Evolutionary conservation across 2,329 filamentous ascomycete species (phyloP).

Genomic region (Incumbomyces lentus): DNA sequence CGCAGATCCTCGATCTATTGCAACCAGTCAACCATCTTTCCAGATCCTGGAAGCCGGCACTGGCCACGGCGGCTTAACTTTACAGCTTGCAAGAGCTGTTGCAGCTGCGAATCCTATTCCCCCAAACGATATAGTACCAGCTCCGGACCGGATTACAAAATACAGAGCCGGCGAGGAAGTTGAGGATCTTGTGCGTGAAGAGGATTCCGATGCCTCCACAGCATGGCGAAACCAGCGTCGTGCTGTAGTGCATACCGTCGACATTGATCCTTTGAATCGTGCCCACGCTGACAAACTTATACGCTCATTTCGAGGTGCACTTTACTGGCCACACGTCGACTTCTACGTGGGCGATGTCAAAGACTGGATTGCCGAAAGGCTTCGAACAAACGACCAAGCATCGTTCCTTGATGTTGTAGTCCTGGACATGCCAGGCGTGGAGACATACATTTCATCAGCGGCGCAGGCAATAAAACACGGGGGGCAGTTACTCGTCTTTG

Average conservation of each 20-base stretch:
- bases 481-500: constrained; percentile 59
- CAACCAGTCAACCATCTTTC: constrained; percentile 35
- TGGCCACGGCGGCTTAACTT: constrained; percentile 68
- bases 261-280: constrained; percentile 53
- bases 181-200: background rate
- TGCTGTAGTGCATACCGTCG: constrained; percentile 66
- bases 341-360: constrained; percentile 61
- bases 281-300: constrained; percentile 55
- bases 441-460: constrained; percentile 39
- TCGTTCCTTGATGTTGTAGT: constrained; percentile 63
- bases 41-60: constrained; percentile 79
- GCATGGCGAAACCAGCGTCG: constrained; percentile 43
- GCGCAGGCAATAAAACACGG: constrained; percentile 49
- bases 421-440: constrained; percentile 60
- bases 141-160: constrained; percentile 8
- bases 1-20: constrained; percentile 33
- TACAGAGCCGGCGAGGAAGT: constrained; percentile 2
- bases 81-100: constrained; percentile 65
- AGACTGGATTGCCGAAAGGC: constrained; percentile 45
- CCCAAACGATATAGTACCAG: constrained; percentile 25
- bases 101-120: constrained; percentile 55
- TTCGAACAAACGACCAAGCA: constrained; percentile 22
- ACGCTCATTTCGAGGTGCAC: constrained; percentile 55
- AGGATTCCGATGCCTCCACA: constrained; percentile 30
- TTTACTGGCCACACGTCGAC: constrained; percentile 61